Base-by-base conservation (phyloP, 306 rosid genomes). In the Ochetophila trinervis region DNA sequence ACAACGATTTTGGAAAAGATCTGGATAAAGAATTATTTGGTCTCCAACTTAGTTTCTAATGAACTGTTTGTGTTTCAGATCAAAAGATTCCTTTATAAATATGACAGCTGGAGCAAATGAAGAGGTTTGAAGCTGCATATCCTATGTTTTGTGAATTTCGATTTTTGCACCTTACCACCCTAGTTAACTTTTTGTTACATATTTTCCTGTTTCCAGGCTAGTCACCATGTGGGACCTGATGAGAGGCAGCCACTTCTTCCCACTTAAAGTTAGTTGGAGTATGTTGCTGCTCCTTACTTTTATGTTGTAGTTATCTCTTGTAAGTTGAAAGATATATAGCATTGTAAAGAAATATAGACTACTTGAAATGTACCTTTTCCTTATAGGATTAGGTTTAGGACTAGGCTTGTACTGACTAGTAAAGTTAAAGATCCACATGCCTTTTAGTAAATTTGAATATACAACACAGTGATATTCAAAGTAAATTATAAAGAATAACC, bases 71-170 rank as follows among this genome's bases (percentile, higher is more conserved):
- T 9, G 17, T 6, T 79, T 23, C 84, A 91, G 97, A 77, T 80
- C 93, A 57, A 91, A 84, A 72, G 93, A 88, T 16, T 77, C 96
- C 73, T 88, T 91, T 44, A 63, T 88, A 72, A 72, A 86, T 78
- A 91, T 91, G 77, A 79, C 97, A 61, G 93, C 93, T 37, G 97
- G 97, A 75, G 97, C 95, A 74, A 91, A 78, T 76, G 97, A 91
- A 60, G 97, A 91, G 96, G 97, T 91, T 57, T 23, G 36, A 23
- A 76, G 40, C 56, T 66, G 53, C 66, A 57, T 16, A 37, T 61
- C 36, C 57, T 47, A 32, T 68, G 20, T 55, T 74, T 64, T 65
- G 58, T 62, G 47, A 37, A 30, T 37, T 22, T 45, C 51, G 5
- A 8, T 9, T 37, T 65, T 68, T 51, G n/a, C 55, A 12, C 42